phyloP scores from a whole-genome alignment of 108 stramenopile species.

The Cyclotella sp. region DNA sequence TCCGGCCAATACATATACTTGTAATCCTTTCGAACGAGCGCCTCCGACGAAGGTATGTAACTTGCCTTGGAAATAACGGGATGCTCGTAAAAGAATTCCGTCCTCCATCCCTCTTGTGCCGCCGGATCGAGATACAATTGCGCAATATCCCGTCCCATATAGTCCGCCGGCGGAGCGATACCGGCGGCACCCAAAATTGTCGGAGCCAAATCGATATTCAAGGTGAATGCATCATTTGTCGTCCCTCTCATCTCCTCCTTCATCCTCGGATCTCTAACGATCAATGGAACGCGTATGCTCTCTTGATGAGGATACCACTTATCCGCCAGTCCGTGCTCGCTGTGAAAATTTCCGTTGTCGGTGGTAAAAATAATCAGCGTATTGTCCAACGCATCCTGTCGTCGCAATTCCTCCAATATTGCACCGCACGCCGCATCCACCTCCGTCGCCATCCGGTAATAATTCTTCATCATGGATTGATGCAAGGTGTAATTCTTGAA shows the following conservation, averaged over 20 bases:
- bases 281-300: constrained; percentile 77
- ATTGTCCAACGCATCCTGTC: constrained; percentile 61
- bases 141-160: constrained; percentile 83
- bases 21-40: constrained; percentile 53
- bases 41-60: constrained; percentile 46
- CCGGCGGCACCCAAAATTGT: constrained; percentile 78
- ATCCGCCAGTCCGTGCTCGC: constrained; percentile 57
- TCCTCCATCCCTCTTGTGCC: constrained; percentile 46
- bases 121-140: constrained; percentile 58
- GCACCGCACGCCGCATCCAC: constrained; percentile 51
- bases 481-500: constrained; percentile 61
- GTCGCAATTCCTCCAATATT: constrained; percentile 64
- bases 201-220: constrained; percentile 82
- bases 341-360: constrained; percentile 85
- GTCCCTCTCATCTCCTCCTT: constrained; percentile 54
- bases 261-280: constrained; percentile 86
- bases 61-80: constrained; percentile 24
- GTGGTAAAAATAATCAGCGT: constrained; percentile 87
- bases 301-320: constrained; percentile 81
- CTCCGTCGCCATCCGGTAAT: constrained; percentile 72
- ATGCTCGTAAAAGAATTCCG: constrained; percentile 69
- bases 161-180: constrained; percentile 55
- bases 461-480: constrained; percentile 75
- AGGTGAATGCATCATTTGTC: constrained; percentile 70
- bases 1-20: constrained; percentile 86